Base-by-base conservation (phyloP, 2,329 filamentous ascomycete species). In the Pezicula neosporulosa region DNA sequence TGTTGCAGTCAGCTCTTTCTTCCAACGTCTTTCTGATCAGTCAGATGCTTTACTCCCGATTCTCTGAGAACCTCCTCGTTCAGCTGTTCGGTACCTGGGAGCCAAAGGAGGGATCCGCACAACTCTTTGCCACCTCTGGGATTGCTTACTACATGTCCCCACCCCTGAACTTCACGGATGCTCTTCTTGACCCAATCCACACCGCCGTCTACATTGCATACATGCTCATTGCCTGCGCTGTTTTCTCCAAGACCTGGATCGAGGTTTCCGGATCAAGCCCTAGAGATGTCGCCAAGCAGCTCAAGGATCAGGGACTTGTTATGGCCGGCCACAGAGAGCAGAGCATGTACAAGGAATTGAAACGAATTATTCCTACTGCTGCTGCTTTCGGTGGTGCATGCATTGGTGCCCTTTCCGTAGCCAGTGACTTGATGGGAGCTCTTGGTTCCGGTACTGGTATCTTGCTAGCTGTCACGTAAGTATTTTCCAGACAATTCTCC, bases 161-260 rank as follows among this genome's bases (percentile, higher is more conserved):
- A 58, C 94, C 94, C 56, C 81, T 97, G 63, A 97, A 94, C 86
- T 90, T 99, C 79, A 95, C 90, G 72, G 94, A 97, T 67, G 94
- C 94, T 62, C 86, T 99, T 47, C 81, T 97, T 58, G 95, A 99
- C 75, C 94, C 94, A 35, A 91, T 99, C 68, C 94, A 99, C 80
- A 97, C 94, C 18, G 86, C 87, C 54, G 82, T 96, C 68, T 99
- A 99, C 78, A 90, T 97, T 61, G 81, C 86, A 61, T 99, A 97
- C 80, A 99, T 99, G 92, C 86, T 99, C 53, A 88, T 90, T 65
- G 95, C 95, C 61, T 99, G 94, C 70, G 92, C 92, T 55, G 85
- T 97, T 72, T 99, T 99, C 83, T 97, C 92, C 75, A 99, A 99
- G 89, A 99, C 95, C 49, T 99, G 94, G 94, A 99, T 99, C 66